Conservation (phyloP, 257 asterid species). For the Solanum phureja region DNA sequence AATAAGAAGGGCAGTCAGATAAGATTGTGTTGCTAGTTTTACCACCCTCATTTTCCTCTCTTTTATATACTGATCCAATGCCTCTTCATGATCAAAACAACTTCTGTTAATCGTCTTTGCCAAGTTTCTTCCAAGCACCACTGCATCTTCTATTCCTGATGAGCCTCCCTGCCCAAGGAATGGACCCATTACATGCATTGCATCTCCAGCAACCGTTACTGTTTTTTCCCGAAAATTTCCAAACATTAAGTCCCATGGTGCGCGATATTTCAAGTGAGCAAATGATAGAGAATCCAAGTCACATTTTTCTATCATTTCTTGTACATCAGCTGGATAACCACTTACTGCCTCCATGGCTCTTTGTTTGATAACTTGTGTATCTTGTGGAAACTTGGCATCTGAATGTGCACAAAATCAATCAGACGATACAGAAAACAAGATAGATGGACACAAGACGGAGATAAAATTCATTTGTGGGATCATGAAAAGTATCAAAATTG, state of each 20-base stretch:
- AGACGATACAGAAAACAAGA: background rate
- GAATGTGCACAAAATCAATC: background rate
- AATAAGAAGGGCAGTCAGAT: too few relatives aligned
- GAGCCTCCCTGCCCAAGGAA: constrained; percentile 35
- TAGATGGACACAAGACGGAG: background rate
- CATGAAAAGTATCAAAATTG: too few relatives aligned
- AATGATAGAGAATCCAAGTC: constrained; percentile 16
- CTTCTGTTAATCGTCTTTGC: background rate
- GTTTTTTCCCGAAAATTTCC: constrained; percentile 14
- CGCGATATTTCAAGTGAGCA: constrained; percentile 23
- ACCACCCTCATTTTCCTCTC: too few relatives aligned
- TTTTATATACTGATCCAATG: too few relatives aligned
- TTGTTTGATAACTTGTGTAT: constrained; percentile 14
- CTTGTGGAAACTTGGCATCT: constrained; percentile 13
- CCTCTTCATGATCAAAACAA: too few relatives aligned
- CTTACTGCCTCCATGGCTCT: background rate
- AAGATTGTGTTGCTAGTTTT: too few relatives aligned
- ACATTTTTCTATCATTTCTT: constrained; percentile 16
- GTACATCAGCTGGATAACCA: constrained; percentile 15
- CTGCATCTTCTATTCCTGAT: constrained; percentile 27
- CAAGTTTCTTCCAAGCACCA: constrained; percentile 32
- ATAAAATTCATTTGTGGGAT: background rate
- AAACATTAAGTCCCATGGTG: constrained; percentile 29
- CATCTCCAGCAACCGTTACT: constrained; percentile 31
- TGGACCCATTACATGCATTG: constrained; percentile 43